Evolutionary conservation across 1,284 basidiomycete species (phyloP).

Genomic region (Anthracocystis panici-leucophaei): DNA sequence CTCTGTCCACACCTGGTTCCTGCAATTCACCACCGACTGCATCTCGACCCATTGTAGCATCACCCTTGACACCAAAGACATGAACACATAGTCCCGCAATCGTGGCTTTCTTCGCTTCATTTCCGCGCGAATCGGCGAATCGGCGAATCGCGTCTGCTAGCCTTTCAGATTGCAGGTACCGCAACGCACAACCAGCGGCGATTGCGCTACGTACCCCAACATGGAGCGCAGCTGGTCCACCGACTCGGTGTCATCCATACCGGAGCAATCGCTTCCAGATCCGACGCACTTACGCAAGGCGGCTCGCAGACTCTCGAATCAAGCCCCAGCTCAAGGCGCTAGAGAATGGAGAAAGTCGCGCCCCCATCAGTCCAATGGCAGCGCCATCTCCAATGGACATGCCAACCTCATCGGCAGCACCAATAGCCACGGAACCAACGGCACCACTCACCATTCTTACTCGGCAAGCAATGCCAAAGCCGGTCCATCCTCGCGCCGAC

Average conservation of each 20-base stretch:
- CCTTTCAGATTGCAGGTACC: background rate
- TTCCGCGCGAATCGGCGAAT: background rate
- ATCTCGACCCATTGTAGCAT: background rate
- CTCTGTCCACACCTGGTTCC: background rate
- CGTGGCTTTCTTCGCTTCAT: constrained; percentile 8
- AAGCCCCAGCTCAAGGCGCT: constrained; percentile 31
- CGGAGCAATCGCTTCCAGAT: constrained; percentile 35
- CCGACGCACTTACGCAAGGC: constrained; percentile 42
- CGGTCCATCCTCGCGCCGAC: constrained; percentile 37
- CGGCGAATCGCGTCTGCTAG: background rate
- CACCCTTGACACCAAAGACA: background rate
- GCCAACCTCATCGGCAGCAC: background rate
- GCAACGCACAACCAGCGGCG: background rate
- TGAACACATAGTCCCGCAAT: background rate
- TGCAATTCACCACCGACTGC: background rate
- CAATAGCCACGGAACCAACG: constrained; percentile 7
- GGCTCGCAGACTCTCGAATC: constrained; percentile 47
- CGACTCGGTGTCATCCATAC: constrained; percentile 45
- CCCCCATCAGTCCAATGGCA: constrained; percentile 18
- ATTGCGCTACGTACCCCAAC: background rate
- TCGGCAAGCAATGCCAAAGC: constrained; percentile 27
- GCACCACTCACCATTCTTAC: background rate
- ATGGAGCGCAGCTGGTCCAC: constrained; percentile 55
- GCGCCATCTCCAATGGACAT: background rate
- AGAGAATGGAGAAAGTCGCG: constrained; percentile 47